A percentile compares a stretch with the other conserved stretches of the same genome.
phyloP scores from a whole-genome alignment of 1,139 yeast genomes.

The Geotrichum aggregatum region DNA sequence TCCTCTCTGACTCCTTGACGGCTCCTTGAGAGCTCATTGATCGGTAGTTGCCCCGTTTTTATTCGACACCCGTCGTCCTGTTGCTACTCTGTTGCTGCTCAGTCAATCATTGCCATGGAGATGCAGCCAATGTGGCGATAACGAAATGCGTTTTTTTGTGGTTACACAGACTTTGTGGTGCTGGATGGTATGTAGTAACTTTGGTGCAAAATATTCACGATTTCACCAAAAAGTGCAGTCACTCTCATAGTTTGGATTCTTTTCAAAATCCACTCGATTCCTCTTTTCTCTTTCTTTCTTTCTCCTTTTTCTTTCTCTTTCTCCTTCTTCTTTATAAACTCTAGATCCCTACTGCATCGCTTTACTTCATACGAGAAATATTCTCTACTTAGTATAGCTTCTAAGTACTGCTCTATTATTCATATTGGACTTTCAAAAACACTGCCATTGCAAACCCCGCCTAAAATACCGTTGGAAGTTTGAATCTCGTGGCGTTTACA shows the following conservation, averaged over 20 bases:
- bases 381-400: not conserved
- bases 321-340: not conserved
- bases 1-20: too few species aligned
- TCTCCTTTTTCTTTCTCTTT: conserved; percentile 1
- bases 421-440: not conserved
- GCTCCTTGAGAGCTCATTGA: too few species aligned
- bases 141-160: too few species aligned
- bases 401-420: not conserved
- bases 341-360: too few species aligned
- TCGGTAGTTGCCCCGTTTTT: too few species aligned
- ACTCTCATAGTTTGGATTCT: not conserved
- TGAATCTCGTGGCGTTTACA: not conserved
- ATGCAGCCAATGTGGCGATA: too few species aligned
- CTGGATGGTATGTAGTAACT: not conserved
- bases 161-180: not conserved
- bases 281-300: not conserved
- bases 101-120: not conserved
- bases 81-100: too few species aligned
- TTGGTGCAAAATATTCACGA: not conserved
- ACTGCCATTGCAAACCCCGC: too few species aligned
- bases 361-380: not conserved
- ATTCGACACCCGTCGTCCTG: too few species aligned
- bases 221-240: not conserved
- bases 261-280: not conserved
- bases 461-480: not conserved